A percentile compares a stretch with the other conserved stretches of the same genome.
Conservation (phyloP, 192 early-diverging fungal species). For the Coemansia sp. region DNA sequence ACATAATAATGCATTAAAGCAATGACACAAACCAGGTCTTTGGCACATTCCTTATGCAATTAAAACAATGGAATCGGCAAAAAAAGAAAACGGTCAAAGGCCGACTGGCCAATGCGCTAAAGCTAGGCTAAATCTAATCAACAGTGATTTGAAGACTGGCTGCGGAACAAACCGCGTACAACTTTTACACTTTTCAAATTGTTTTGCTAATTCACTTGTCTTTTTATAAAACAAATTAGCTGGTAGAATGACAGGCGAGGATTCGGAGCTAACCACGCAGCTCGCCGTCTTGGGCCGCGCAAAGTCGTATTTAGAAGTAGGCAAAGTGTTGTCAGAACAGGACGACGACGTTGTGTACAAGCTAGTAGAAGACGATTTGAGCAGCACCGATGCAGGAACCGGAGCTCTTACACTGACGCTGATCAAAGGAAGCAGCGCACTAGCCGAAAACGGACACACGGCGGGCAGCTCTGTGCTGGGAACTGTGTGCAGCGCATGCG, state of each 20-base stretch:
- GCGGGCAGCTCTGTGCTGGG: constrained; percentile 11
- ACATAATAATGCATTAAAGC: neutral
- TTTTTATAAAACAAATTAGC: neutral
- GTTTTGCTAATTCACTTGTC: neutral
- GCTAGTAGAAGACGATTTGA: constrained; percentile 29
- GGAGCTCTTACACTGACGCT: constrained; percentile 3
- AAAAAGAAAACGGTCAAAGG: neutral
- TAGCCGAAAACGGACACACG: constrained; percentile 19
- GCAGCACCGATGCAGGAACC: neutral
- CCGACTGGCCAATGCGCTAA: neutral
- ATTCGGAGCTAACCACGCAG: constrained; percentile 5
- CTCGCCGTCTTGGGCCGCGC: constrained; percentile 1
- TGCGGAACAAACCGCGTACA: neutral
- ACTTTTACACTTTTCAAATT: neutral
- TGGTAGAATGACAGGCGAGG: neutral
- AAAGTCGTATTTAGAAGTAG: constrained; percentile 17
- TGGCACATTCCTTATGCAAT: neutral
- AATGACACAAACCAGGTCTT: neutral
- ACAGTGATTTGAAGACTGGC: neutral
- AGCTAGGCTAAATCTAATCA: neutral
- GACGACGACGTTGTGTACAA: constrained; percentile 20
- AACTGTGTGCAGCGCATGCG: constrained; percentile 22
- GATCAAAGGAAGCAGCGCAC: constrained; percentile 31
- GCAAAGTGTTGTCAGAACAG: constrained; percentile 18
- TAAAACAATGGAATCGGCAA: neutral